Conservation (phyloP, 257 asterid genomes). For the Marsdenia floribunda region DNA sequence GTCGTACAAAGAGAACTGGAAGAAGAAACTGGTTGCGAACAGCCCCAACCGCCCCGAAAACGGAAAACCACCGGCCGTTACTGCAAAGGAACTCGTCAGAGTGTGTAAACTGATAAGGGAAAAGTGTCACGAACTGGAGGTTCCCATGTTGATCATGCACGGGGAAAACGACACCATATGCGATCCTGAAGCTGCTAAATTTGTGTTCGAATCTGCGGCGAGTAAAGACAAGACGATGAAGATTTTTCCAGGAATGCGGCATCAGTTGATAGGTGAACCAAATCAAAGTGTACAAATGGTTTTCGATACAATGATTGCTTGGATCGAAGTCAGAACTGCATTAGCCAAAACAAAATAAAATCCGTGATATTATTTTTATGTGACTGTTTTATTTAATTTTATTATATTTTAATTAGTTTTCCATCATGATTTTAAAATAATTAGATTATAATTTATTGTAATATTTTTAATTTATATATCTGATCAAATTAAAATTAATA, state of each 20-base stretch:
- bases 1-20: constrained; percentile 58
- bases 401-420: too few species aligned
- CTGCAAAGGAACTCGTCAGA: constrained; percentile 53
- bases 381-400: too few species aligned
- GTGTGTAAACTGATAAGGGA: constrained; percentile 44
- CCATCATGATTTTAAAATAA: too few species aligned
- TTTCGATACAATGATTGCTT: constrained; percentile 35
- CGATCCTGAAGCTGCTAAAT: constrained; percentile 53
- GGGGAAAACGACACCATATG: constrained; percentile 64
- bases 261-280: constrained; percentile 64
- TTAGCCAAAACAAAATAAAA: constrained; percentile 1
- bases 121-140: constrained; percentile 39
- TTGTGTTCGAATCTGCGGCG: constrained; percentile 35
- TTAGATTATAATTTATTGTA: too few species aligned
- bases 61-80: constrained; percentile 56
- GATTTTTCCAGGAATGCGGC: constrained; percentile 73
- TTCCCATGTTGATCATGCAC: constrained; percentile 66
- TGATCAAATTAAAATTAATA: too few species aligned
- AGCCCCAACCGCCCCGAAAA: constrained; percentile 49
- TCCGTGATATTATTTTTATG: too few species aligned
- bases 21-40: constrained; percentile 41
- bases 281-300: constrained; percentile 39
- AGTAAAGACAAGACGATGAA: constrained; percentile 67
- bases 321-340: constrained; percentile 49
- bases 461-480: too few species aligned